A percentile compares a stretch with the other conserved stretches of the same genome.
phyloP scores from a whole-genome alignment of 441 rosid genomes.

The Populus hybrid region DNA sequence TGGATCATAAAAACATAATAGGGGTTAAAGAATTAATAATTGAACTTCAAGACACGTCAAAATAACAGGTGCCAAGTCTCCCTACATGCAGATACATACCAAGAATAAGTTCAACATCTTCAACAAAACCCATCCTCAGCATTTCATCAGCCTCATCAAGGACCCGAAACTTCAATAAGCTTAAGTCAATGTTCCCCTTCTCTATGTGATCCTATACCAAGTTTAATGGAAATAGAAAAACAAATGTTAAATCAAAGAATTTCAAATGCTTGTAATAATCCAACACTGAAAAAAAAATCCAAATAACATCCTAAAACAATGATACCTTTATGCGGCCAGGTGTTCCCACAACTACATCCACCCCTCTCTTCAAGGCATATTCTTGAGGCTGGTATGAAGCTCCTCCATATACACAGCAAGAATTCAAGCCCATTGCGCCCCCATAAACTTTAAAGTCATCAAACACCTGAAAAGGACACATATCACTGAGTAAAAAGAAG shows the following conservation, averaged over 20 bases:
- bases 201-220: constrained; percentile 74
- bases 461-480: constrained; percentile 40
- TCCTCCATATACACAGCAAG: constrained; percentile 93
- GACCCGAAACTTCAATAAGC: constrained; percentile 72
- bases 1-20: background rate
- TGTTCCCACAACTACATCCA: constrained; percentile 87
- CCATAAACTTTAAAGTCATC: constrained; percentile 85
- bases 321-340: constrained; percentile 91
- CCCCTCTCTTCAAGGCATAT: constrained; percentile 64
- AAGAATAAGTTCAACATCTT: constrained; percentile 87
- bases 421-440: constrained; percentile 59
- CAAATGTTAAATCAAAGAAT: background rate
- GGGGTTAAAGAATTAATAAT: background rate
- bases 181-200: constrained; percentile 61
- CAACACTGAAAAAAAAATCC: background rate
- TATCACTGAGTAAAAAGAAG: background rate
- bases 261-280: background rate
- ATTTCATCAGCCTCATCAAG: constrained; percentile 99
- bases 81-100: constrained; percentile 36
- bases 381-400: constrained; percentile 62
- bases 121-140: constrained; percentile 97
- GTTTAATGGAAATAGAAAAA: background rate
- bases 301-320: constrained; percentile 4
- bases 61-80: background rate
- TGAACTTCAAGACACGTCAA: background rate